phyloP scores from a whole-genome alignment of 768 basidiomycete species.

The Leccinum aurantiacum region DNA sequence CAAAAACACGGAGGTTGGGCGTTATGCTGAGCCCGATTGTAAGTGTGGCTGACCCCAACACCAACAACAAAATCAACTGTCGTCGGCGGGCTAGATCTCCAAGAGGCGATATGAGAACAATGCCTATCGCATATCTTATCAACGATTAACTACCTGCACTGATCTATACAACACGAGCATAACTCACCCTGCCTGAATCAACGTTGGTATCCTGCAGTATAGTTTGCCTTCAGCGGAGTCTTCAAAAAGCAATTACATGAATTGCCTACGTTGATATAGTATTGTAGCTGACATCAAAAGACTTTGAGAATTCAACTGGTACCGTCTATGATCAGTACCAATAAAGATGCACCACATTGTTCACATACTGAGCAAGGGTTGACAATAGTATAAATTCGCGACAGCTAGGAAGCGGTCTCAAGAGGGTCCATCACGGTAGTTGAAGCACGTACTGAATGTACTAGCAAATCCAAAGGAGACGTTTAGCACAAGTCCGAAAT shows the following conservation, averaged over 20 bases:
- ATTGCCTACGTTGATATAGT: slow-evolving; percentile 34
- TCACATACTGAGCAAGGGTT: slow-evolving; percentile 69
- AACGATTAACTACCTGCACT: not conserved
- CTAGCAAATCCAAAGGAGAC: slow-evolving; percentile 61
- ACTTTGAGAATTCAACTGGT: slow-evolving; percentile 37
- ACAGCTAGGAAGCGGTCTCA: slow-evolving; percentile 43
- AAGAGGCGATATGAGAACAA: slow-evolving; percentile 75
- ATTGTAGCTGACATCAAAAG: slow-evolving; percentile 39
- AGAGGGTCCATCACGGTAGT: not conserved
- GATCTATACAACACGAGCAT: not conserved
- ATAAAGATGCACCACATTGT: not conserved
- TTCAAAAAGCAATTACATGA: not conserved
- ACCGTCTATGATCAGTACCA: not conserved
- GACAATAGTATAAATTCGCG: slow-evolving; percentile 82
- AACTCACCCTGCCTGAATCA: slow-evolving; percentile 64
- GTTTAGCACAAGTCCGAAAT: slow-evolving; percentile 55
- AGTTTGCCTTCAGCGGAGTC: not conserved
- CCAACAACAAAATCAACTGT: slow-evolving; percentile 61
- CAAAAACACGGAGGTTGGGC: slow-evolving; percentile 55
- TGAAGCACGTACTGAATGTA: slow-evolving; percentile 38
- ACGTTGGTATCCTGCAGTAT: slow-evolving; percentile 55
- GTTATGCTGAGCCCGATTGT: slow-evolving; percentile 75
- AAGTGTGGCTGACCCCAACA: slow-evolving; percentile 53
- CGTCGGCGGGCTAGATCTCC: slow-evolving; percentile 82
- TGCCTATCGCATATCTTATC: slow-evolving; percentile 65